Evolutionary conservation across 345 rosid genomes (phyloP).

Genomic region (Populus ilicifolia): DNA sequence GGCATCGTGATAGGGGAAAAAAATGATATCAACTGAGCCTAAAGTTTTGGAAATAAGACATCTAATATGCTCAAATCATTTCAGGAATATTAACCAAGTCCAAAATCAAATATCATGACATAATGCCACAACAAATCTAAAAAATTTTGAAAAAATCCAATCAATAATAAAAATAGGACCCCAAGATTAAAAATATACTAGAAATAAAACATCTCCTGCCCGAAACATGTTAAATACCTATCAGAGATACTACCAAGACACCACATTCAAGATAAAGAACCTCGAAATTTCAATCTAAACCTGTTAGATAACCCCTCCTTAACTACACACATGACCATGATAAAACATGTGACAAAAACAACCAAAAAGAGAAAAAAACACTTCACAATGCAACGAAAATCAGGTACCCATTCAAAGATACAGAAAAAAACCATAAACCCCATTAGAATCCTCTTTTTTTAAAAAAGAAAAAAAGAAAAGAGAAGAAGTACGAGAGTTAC

Average conservation of each 20-base stretch:
- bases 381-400: not conserved
- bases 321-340: not conserved
- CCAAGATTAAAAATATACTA: not conserved
- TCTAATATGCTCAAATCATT: not conserved
- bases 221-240: not conserved
- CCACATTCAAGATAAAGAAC: not conserved
- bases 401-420: not conserved
- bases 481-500: conserved; percentile 23
- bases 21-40: not conserved
- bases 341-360: not conserved
- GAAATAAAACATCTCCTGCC: not conserved
- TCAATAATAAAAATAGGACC: not conserved
- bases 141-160: not conserved
- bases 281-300: not conserved
- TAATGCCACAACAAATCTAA: not conserved
- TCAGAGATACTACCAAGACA: not conserved
- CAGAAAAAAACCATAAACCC: not conserved
- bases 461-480: not conserved
- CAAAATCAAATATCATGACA: not conserved
- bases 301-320: not conserved
- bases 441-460: not conserved
- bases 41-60: not conserved
- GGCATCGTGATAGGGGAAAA: no score
- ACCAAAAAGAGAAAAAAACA: not conserved
- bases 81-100: not conserved